Evolutionary conservation across 305 asterid genomes (phyloP).

Genomic region (Euphrasia arctica): DNA sequence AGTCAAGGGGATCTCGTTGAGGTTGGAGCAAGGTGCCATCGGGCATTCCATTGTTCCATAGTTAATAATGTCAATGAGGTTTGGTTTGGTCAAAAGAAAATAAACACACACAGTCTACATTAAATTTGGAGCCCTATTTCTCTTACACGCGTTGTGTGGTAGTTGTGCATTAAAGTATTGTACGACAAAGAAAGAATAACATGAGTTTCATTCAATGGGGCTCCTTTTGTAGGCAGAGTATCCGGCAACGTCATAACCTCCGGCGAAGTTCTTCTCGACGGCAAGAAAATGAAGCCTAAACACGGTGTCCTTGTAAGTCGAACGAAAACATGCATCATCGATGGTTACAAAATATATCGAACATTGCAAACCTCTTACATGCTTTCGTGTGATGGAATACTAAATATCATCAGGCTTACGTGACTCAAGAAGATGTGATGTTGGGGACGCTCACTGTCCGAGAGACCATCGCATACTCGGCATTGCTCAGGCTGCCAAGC

Average conservation of each 20-base stretch:
- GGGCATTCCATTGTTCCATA: too few species aligned
- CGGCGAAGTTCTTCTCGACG: conserved; percentile 69
- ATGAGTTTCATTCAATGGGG: too few species aligned
- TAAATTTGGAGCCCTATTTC: neutral
- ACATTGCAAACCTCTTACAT: neutral
- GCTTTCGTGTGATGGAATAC: neutral
- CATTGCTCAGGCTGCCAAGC: conserved; percentile 68
- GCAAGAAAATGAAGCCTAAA: conserved; percentile 58
- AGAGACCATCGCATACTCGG: conserved; percentile 82
- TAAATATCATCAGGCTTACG: conserved; percentile 69
- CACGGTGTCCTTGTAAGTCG: conserved; percentile 67
- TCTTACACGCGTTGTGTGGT: conserved; percentile 23
- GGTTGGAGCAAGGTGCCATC: too few species aligned
- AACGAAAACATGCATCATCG: too few species aligned
- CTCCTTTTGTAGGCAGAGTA: conserved; percentile 60
- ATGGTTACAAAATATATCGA: too few species aligned
- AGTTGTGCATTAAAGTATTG: conserved; percentile 19
- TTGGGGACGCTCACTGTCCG: conserved; percentile 87
- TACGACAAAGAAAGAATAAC: too few species aligned
- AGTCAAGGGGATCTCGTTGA: too few species aligned
- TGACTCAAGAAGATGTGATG: conserved; percentile 79
- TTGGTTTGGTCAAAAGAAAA: too few species aligned
- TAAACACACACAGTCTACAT: neutral
- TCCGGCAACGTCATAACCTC: conserved; percentile 72
- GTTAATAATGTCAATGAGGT: too few species aligned